Percentiles rank a stretch among this genome's conserved stretches.
Conservation (phyloP, 768 basidiomycete species). For the Boletus rex-veris region DNA sequence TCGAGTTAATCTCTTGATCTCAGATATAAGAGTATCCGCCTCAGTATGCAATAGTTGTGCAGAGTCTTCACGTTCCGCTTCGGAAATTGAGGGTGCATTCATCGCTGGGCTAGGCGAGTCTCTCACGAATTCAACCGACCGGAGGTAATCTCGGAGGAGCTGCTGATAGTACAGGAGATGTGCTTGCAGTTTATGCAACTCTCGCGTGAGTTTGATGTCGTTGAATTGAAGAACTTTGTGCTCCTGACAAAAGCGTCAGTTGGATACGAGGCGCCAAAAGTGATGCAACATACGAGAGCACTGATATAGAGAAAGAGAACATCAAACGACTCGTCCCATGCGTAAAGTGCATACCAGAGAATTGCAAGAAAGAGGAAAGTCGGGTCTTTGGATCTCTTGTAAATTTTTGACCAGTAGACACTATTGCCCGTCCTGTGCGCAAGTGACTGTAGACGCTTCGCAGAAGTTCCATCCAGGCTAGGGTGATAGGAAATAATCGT, state of each 20-base stretch:
- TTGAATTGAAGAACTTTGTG: constrained; percentile 38
- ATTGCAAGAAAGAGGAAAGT: constrained; percentile 37
- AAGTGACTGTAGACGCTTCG: constrained; percentile 25
- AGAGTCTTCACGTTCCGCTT: constrained; percentile 26
- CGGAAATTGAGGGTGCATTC: constrained; percentile 22
- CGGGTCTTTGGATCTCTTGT: constrained; percentile 27
- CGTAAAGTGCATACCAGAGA: constrained; percentile 58
- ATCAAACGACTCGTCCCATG: constrained; percentile 60
- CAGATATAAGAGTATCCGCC: constrained; percentile 44
- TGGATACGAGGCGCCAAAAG: background rate
- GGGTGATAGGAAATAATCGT: constrained; percentile 37
- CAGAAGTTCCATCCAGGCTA: constrained; percentile 21
- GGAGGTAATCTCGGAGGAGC: constrained; percentile 52
- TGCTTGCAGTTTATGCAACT: constrained; percentile 54
- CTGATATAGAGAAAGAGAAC: constrained; percentile 49
- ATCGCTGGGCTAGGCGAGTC: constrained; percentile 50
- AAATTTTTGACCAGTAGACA: constrained; percentile 36
- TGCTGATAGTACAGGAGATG: constrained; percentile 52
- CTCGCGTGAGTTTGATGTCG: constrained; percentile 46
- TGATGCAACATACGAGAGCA: constrained; percentile 35
- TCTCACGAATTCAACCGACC: constrained; percentile 46
- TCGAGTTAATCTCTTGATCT: constrained; percentile 43
- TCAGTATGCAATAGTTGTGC: constrained; percentile 34
- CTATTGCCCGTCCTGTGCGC: constrained; percentile 27
- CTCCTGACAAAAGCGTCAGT: constrained; percentile 36